Evolutionary conservation across 2,329 filamentous ascomycete species (phyloP).

Genomic region (Tolypocladium nubicola): DNA sequence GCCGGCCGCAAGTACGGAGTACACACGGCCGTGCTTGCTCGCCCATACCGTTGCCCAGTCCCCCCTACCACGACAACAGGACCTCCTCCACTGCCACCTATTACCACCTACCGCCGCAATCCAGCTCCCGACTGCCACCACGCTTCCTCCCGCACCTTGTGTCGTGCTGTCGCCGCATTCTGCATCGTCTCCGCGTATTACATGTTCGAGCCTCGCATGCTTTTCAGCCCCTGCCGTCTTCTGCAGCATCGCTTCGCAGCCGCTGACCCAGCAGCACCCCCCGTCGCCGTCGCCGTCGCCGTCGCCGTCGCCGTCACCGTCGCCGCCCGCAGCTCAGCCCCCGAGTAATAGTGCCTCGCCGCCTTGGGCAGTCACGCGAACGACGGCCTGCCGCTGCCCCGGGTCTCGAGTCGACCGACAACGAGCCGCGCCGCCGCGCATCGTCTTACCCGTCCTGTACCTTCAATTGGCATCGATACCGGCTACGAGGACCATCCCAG

Average conservation of each 20-base stretch:
- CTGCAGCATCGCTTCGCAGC: conserved; percentile 1
- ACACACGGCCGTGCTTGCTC: not conserved
- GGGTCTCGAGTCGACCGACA: conserved; percentile 7
- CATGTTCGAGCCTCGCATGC: conserved; percentile 1
- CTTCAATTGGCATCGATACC: conserved; percentile 18
- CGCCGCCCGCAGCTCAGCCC: conserved; percentile 3
- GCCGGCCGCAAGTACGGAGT: not conserved
- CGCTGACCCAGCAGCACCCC: not conserved
- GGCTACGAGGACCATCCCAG: conserved; percentile 8
- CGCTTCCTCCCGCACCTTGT: not conserved
- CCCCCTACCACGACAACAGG: not conserved
- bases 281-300: not conserved
- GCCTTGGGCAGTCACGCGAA: not conserved
- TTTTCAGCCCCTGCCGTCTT: not conserved
- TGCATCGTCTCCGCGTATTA: not conserved
- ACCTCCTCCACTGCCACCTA: not conserved
- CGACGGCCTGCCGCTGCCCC: not conserved
- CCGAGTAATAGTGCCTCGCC: not conserved
- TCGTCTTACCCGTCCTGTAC: conserved; percentile 4
- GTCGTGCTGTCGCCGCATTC: not conserved
- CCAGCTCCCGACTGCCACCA: not conserved
- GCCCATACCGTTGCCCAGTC: not conserved
- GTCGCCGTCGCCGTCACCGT: not conserved
- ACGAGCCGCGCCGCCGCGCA: conserved; percentile 9
- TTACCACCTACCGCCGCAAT: not conserved